Percentiles rank a stretch among this genome's conserved stretches.
These are phyloP conservation scores for Sinapis alba DNA, from an alignment of 441 rosid genomes.

Conservation along the genomic window DNA sequence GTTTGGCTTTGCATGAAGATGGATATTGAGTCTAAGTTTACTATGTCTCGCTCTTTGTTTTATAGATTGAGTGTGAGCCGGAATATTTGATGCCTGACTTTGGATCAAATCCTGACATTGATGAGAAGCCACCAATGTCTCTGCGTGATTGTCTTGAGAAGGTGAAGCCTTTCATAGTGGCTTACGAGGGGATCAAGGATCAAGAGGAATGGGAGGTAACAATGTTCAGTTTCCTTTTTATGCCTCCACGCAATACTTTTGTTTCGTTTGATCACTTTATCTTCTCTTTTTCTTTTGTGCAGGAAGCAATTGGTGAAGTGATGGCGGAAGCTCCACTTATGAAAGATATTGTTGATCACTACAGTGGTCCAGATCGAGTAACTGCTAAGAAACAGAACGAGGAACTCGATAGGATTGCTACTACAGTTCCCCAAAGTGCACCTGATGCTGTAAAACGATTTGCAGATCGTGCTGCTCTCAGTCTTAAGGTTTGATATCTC, in stretches of 20 bases:
- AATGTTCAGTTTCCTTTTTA: too few relatives aligned
- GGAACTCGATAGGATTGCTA: slow-evolving; percentile 81
- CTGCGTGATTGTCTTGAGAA: too few relatives aligned
- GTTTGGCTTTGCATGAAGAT: slow-evolving; percentile 10
- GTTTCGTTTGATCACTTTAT: background rate
- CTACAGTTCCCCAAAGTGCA: slow-evolving; percentile 64
- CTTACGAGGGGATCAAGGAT: too few relatives aligned
- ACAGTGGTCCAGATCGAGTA: slow-evolving; percentile 84
- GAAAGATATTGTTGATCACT: slow-evolving; percentile 75
- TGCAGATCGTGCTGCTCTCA: slow-evolving; percentile 71
- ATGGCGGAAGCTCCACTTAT: slow-evolving; percentile 69
- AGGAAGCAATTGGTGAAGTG: slow-evolving; percentile 68
- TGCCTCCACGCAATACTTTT: background rate
- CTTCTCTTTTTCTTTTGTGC: slow-evolving; percentile 10
- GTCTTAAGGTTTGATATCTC: slow-evolving; percentile 71
- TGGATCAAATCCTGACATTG: slow-evolving; percentile 30
- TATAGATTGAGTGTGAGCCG: slow-evolving; percentile 86
- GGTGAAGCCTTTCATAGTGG: too few relatives aligned
- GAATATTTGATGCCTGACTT: slow-evolving; percentile 79
- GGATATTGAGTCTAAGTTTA: slow-evolving; percentile 4
- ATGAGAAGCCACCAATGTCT: too few relatives aligned
- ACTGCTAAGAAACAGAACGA: slow-evolving; percentile 76
- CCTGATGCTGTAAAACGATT: slow-evolving; percentile 76
- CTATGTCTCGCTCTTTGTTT: background rate
- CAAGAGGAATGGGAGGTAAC: too few relatives aligned